Evolutionary conservation across 768 basidiomycete species (phyloP), one percentile per base, ranked within the genome.

Genomic region (Rhizopogon salebrosus): DNA sequence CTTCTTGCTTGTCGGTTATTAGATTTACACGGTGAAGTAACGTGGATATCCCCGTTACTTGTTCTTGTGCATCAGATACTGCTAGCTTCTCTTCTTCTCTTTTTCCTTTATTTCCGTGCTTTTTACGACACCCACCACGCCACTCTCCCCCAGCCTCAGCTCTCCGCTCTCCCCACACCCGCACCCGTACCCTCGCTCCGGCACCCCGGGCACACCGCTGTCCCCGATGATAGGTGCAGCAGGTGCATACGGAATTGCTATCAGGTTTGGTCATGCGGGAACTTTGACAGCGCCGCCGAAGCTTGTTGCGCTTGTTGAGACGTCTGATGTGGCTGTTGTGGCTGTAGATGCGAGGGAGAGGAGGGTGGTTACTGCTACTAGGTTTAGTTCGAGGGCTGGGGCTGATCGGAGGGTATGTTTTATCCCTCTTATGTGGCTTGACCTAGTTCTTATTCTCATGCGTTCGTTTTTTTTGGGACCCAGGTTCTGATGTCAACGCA

Each of bases 401-500:
- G 90, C 93, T 23, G 85, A 90, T 71, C 75, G 92, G 45, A 77
- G 87, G 74, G 92, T 92, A 52, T 53, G 87, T 71, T 23, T 31
- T 23, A 35, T n/a, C n/a, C n/a, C n/a, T n/a, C n/a, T n/a, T 35
- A 43, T 52, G 41, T 41, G 42, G 42, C 11, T 22, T 53, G 37
- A 38, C 22, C n/a, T 29, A 29, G 34, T 23, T 13, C 6, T 16
- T 6, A 14, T 26, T 8, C 14, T 31, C 58, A 14, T 14, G 10
- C 49, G 91, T 6, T 54, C 13, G 42, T 51, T 54, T 3, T 54
- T 26, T 36, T 36, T 49, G 18, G 48, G 1, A 7, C 20, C 7
- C 56, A 92, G 90, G 83, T 93, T 18, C 84, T 89, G 67, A 82
- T 92, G 75, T 89, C 91, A 5, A 92, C 89, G 7, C 90, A 91